Evolutionary conservation across 2,329 filamentous ascomycete genomes (phyloP).

Genomic region (Hypomyces perniciosus): DNA sequence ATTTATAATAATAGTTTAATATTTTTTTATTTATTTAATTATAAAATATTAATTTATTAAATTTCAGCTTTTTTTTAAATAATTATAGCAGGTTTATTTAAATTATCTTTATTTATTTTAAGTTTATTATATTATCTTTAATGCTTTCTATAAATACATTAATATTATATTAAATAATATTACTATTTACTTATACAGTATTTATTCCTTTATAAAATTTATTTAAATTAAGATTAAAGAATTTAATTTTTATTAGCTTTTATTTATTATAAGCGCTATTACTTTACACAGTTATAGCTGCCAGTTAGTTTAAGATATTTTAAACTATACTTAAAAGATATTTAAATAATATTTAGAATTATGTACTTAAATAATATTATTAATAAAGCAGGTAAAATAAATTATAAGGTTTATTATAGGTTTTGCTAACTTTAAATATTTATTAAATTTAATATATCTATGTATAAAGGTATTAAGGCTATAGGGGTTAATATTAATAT

Average conservation of each 20-base stretch:
- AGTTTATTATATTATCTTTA: background rate
- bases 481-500: no score
- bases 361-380: background rate
- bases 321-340: slow-evolving; percentile 7
- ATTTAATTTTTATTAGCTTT: background rate
- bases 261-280: background rate
- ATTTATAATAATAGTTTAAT: no score
- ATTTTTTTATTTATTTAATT: no score
- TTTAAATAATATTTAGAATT: background rate
- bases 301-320: background rate
- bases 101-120: background rate
- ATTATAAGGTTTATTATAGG: no score
- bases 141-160: background rate
- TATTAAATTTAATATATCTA: background rate
- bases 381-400: no score
- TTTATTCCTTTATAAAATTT: no score
- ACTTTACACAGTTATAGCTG: background rate
- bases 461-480: no score
- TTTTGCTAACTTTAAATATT: background rate
- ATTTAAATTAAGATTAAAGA: no score
- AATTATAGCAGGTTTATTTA: background rate
- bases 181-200: no score
- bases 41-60: no score
- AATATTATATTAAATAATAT: no score
- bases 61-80: no score